Base-by-base conservation (phyloP, 2,329 filamentous ascomycete genomes). In the Thielaviopsis euricoi region DNA sequence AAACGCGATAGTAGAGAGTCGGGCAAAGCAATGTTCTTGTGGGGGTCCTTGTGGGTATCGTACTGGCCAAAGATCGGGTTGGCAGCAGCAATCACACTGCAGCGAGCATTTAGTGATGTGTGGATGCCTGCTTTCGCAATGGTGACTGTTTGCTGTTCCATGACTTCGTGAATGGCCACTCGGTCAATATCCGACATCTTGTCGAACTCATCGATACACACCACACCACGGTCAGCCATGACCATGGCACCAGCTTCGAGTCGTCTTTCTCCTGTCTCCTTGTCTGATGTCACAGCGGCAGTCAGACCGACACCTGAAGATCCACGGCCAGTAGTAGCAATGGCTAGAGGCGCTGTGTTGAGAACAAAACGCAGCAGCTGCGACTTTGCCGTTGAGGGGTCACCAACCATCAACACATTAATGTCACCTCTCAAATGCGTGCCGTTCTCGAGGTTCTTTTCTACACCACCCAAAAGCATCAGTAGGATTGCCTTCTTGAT, bases 141-240 rank as follows among this genome's bases (percentile, higher is more conserved):
- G 15, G 93, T 98, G 61, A 98, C 93, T 0, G 93, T 98, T 72
- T 98, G 93, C 73, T 98, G 93, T 73, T 98, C 93, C 93, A 98
- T 98, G 63, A 98, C 93, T 87, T 98, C 93, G 80, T 98, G 93
- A 65, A 98, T 98, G 52, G 93, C 93, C 3, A 98, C 93, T 68
- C 93, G 83, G 71, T 98, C 93, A 59, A 97, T 85, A 68, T 98
- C 93, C 59, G 89, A 96, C 93, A 98, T 98, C 71, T 98, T 98
- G 75, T 98, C 93, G 64, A 98, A 98, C 67, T 98, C 93, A 68
- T 98, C 93, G 64, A 98, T 98, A 74, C 93, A 98, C 37, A 98
- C 93, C 12, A 98, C 91, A 64, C 93, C 93, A 62, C 93, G 86
- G 69, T 98, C 93, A 62, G 84, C 93, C 67, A 98, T 87, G 61